A percentile compares a stretch with the other conserved stretches of the same genome.
Conservation (phyloP, 2,329 filamentous ascomycete species). For the Fusarium udum region DNA sequence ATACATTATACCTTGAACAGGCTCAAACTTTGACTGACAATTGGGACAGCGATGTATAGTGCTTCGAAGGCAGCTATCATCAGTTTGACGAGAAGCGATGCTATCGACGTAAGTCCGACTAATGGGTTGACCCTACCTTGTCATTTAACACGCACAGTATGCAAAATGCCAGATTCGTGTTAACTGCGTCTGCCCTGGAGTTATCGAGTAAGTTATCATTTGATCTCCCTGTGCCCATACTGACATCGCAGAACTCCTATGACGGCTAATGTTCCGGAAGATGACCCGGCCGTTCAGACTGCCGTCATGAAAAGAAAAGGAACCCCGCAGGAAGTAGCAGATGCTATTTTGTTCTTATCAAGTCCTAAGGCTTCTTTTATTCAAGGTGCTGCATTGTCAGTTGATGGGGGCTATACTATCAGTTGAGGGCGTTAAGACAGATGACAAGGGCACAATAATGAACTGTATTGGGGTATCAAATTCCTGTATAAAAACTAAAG, state of each 20-base stretch:
- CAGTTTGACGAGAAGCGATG: conserved; percentile 57
- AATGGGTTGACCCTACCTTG: fast-evolving
- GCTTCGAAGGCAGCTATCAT: conserved; percentile 56
- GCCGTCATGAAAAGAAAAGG: conserved; percentile 53
- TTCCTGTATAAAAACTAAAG: conserved; percentile 10
- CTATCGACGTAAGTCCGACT: conserved; percentile 51
- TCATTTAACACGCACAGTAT: conserved; percentile 45
- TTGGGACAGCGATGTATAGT: conserved; percentile 50
- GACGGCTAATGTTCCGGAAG: conserved; percentile 51
- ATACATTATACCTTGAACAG: fast-evolving
- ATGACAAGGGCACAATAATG: not conserved
- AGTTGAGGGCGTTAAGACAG: not conserved
- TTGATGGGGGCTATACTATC: conserved; percentile 58
- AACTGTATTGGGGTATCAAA: conserved; percentile 42
- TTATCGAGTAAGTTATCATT: conserved; percentile 49
- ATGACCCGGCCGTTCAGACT: conserved; percentile 46
- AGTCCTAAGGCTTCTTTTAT: conserved; percentile 57
- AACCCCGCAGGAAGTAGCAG: conserved; percentile 57
- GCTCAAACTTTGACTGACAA: not conserved
- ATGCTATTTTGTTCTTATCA: conserved; percentile 56
- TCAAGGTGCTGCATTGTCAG: conserved; percentile 54
- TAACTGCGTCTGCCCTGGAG: conserved; percentile 58
- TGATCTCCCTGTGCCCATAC: not conserved
- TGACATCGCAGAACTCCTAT: conserved; percentile 51
- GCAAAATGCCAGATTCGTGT: conserved; percentile 55